Evolutionary conservation across 2,329 filamentous ascomycete species (phyloP), one percentile per base, ranked within the genome.

Genomic region (Fusarium buxicola): DNA sequence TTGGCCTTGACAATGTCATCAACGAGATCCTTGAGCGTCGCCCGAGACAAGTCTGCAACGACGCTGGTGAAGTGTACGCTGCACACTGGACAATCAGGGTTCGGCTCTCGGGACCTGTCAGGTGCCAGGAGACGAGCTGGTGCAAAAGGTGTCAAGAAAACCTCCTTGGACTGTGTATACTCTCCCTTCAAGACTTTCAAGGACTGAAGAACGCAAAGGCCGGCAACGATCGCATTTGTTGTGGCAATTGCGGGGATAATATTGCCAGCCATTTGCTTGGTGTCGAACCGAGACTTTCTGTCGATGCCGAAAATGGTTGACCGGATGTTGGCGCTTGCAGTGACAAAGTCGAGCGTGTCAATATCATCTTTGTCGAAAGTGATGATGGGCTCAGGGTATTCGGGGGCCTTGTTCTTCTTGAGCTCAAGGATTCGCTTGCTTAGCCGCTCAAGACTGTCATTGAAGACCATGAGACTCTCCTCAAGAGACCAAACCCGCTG

Each of bases 241-340:
- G 95, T 99, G 6, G 95, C 95, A 73, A 99, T 99, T 2, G 95
- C 95, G 2, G 95, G 95, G 60, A 99, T 99, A 70, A 99, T 99
- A 74, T 99, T 99, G 50, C 95, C 95, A 5, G 95, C 95, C 94
- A 98, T 99, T 78, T 99, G 91, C 80, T 99, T 99, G 71, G 95
- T 94, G 73, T 98, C 94, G 72, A 98, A 99, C 57, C 96, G 92
- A 18, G 93, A 96, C 75, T 92, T 94, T 5, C 82, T 80, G 50
- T 94, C 91, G 55, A 99, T 97, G 53, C 89, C 90, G 73, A 99
- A 99, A n/a, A 96, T 84, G 21, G 86, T 82, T 1, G 94, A 95
- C 39, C 95, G 87, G 21, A 99, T 86, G 71, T 99, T 99, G 27
- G 94, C 92, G 67, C 90, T 92, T 1, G 95, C 88, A 1, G 93